Evolutionary conservation across 495 filamentous ascomycete genomes (phyloP).

Genomic region (Podospora fimiseda): DNA sequence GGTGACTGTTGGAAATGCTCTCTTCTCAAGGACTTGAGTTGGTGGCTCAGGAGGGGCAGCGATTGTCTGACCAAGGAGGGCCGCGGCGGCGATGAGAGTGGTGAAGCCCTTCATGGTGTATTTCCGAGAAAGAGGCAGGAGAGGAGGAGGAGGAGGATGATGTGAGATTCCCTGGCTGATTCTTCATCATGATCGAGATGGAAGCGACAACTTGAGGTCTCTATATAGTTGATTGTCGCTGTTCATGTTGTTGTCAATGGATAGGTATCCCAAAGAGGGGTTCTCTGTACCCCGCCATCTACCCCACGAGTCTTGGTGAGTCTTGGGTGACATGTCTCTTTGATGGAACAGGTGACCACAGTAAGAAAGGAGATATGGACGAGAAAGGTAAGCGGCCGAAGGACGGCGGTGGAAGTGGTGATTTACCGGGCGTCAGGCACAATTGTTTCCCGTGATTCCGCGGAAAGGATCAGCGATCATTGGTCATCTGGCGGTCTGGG

Average conservation of each 20-base stretch:
- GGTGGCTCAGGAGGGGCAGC: conserved; percentile 29
- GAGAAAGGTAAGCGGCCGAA: conserved; percentile 19
- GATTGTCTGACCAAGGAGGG: conserved; percentile 20
- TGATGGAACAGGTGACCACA: conserved; percentile 17
- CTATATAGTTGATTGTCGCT: conserved; percentile 4
- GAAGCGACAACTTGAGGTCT: background rate
- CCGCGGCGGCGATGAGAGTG: conserved; percentile 15
- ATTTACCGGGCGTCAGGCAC: background rate
- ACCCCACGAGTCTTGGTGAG: background rate
- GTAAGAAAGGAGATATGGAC: conserved; percentile 19
- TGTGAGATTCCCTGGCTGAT: conserved; percentile 5
- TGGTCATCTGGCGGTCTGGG: background rate
- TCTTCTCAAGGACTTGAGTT: conserved; percentile 27
- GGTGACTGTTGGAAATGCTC: conserved; percentile 41
- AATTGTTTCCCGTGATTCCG: background rate
- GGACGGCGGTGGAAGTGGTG: background rate
- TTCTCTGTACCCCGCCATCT: conserved; percentile 1
- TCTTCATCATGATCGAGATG: background rate
- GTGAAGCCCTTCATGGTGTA: conserved; percentile 27
- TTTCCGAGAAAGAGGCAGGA: background rate
- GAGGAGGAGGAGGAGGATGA: background rate
- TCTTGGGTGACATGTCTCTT: background rate
- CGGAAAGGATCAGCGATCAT: background rate
- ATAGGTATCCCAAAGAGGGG: background rate
- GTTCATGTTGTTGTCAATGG: background rate